A percentile compares a stretch with the other conserved stretches of the same genome.
These are phyloP conservation scores for Eucalyptus dawsonii DNA, from an alignment of 345 rosid species.

Conservation along the genomic window DNA sequence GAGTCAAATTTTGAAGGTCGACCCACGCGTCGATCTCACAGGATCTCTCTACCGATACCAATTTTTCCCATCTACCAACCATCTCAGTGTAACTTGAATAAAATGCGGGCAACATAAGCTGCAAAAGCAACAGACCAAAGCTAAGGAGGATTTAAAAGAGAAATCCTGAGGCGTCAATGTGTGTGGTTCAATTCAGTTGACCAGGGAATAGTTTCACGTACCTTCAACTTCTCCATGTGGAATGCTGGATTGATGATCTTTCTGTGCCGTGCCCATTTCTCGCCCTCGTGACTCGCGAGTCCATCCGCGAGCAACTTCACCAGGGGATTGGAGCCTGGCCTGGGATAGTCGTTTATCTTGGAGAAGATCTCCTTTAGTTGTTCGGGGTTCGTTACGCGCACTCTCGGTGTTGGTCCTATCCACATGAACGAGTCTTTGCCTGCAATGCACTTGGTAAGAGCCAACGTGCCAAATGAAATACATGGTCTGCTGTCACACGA, in stretches of 20 bases:
- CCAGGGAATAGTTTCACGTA: background rate
- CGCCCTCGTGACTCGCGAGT: background rate
- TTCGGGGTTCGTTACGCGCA: constrained; percentile 27
- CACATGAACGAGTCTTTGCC: no score
- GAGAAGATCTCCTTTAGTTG: constrained; percentile 28
- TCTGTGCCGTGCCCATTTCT: constrained; percentile 2
- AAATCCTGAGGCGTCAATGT: background rate
- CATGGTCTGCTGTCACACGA: background rate
- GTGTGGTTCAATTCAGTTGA: background rate
- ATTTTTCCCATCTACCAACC: constrained; percentile 17
- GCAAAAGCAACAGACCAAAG: background rate
- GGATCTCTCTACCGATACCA: background rate
- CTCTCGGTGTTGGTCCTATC: constrained; percentile 1
- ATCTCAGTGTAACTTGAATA: constrained; percentile 7
- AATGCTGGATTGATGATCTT: constrained; percentile 17
- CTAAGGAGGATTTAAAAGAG: background rate
- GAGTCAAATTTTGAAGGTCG: constrained; percentile 12
- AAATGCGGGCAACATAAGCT: constrained; percentile 19
- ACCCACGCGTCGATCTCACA: constrained; percentile 28
- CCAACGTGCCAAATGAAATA: no score
- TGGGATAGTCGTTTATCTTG: constrained; percentile 19
- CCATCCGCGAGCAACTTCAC: constrained; percentile 13
- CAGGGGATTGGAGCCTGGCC: constrained; percentile 12
- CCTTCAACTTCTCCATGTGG: constrained; percentile 46
- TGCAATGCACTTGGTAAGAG: no score